These are phyloP conservation scores for Parietaria judaica DNA, from an alignment of 306 rosid species.

Conservation along the genomic window DNA sequence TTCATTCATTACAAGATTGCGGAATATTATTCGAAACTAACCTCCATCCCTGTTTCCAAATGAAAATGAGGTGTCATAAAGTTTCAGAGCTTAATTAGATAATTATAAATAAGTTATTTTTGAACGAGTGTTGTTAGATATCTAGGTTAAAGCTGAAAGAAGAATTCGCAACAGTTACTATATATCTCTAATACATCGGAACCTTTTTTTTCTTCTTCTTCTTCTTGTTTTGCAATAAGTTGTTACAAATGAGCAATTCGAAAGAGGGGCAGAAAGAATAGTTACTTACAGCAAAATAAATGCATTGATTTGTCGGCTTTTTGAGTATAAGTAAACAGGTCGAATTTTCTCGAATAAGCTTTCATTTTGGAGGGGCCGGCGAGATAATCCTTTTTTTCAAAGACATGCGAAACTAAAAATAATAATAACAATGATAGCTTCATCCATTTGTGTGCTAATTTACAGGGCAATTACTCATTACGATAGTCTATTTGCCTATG, in stretches of 20 bases:
- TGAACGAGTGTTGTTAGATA: neutral
- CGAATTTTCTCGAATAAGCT: too few species aligned
- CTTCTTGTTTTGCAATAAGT: too few species aligned
- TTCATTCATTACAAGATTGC: constrained; percentile 77
- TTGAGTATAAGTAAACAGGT: too few species aligned
- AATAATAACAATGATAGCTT: too few species aligned
- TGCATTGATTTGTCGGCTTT: constrained; percentile 29
- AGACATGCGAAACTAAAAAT: too few species aligned
- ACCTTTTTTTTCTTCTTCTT: too few species aligned
- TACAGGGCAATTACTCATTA: too few species aligned
- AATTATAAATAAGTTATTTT: neutral
- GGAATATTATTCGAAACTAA: constrained; percentile 74
- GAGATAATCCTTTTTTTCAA: too few species aligned
- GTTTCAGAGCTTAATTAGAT: neutral
- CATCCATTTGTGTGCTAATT: too few species aligned
- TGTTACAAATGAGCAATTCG: too few species aligned
- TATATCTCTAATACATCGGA: neutral
- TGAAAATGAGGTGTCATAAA: constrained; percentile 11
- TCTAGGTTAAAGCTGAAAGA: neutral
- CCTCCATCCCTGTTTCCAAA: constrained; percentile 75
- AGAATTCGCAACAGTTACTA: neutral
- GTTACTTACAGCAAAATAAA: constrained; percentile 68
- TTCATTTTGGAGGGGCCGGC: too few species aligned
- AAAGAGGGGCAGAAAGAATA: neutral
- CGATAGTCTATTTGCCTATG: neutral